phyloP scores from a whole-genome alignment of 2,329 filamentous ascomycete species.

The Pseudopithomyces maydicus region DNA sequence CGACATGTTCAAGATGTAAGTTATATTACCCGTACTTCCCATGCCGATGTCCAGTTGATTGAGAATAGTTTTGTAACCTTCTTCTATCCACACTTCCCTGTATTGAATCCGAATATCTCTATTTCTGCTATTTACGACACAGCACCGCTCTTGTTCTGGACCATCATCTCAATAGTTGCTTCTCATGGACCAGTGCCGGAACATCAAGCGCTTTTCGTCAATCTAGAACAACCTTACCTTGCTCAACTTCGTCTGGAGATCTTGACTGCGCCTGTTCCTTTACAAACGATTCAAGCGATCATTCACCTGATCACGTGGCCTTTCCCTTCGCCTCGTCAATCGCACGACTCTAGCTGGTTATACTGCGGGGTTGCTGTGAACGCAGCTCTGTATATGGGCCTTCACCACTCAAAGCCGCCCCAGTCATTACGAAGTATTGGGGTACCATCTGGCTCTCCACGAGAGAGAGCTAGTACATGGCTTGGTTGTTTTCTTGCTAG shows the following conservation, averaged over 20 bases:
- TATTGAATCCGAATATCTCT: constrained; percentile 20
- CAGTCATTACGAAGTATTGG: constrained; percentile 23
- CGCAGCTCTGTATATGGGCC: constrained; percentile 27
- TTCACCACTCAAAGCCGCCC: constrained; percentile 20
- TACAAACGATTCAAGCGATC: constrained; percentile 25
- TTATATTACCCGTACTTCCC: neutral
- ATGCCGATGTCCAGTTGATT: neutral
- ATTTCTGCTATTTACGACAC: constrained; percentile 17
- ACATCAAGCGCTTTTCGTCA: constrained; percentile 9
- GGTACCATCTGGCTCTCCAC: constrained; percentile 16
- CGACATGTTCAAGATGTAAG: constrained; percentile 25
- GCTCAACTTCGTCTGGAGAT: constrained; percentile 14
- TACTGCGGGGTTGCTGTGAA: constrained; percentile 29
- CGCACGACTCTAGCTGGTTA: constrained; percentile 26
- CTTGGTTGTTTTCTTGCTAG: constrained; percentile 25
- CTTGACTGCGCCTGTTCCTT: constrained; percentile 22
- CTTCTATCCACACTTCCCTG: constrained; percentile 28
- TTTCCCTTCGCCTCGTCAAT: constrained; percentile 16
- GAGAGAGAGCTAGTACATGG: constrained; percentile 25
- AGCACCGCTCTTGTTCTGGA: constrained; percentile 31
- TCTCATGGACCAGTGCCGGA: constrained; percentile 11
- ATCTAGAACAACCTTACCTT: constrained; percentile 14
- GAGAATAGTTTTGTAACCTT: constrained; percentile 18
- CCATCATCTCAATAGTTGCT: constrained; percentile 20
- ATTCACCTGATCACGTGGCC: constrained; percentile 24